Percentiles rank a stretch among this genome's conserved stretches.
Conservation (phyloP, 805 yeast species). For the Candida nemodendra region DNA sequence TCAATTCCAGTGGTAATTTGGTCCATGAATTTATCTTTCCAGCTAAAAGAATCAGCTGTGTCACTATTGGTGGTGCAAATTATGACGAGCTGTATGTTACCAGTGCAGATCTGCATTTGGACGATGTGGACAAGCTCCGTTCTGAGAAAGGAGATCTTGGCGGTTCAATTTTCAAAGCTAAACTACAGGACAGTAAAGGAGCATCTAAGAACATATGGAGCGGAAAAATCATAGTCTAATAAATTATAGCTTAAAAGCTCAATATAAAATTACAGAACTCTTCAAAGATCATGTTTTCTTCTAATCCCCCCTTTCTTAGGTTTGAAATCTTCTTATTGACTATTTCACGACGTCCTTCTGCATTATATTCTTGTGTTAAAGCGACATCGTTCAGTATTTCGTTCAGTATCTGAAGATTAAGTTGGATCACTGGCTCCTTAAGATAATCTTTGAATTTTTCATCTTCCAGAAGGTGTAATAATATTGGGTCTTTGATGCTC, state of each 20-base stretch:
- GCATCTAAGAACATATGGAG: slow-evolving; percentile 29
- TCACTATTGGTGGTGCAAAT: slow-evolving; percentile 62
- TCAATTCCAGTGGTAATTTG: slow-evolving; percentile 48
- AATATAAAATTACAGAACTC: slow-evolving; percentile 56
- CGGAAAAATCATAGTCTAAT: slow-evolving; percentile 21
- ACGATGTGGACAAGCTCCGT: slow-evolving; percentile 33
- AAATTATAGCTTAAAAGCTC: slow-evolving; percentile 11
- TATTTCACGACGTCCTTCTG: slow-evolving; percentile 55
- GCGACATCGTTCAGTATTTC: slow-evolving; percentile 47
- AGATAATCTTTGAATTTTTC: slow-evolving; percentile 45
- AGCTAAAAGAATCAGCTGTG: slow-evolving; percentile 59
- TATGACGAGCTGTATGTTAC: slow-evolving; percentile 64
- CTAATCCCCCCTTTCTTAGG: slow-evolving; percentile 61
- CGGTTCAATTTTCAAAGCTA: slow-evolving; percentile 54
- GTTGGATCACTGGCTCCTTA: slow-evolving; percentile 50
- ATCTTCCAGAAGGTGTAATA: slow-evolving; percentile 38
- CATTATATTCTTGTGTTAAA: slow-evolving; percentile 46
- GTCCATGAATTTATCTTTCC: slow-evolving; percentile 57
- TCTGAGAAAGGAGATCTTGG: slow-evolving; percentile 47
- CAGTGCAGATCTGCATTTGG: slow-evolving; percentile 54
- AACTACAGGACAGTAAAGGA: slow-evolving; percentile 38
- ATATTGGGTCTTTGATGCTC: slow-evolving; percentile 22
- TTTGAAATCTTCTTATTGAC: slow-evolving; percentile 62
- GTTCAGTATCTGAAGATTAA: slow-evolving; percentile 51
- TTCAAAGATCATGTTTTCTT: slow-evolving; percentile 66